Evolutionary conservation across 495 filamentous ascomycete species (phyloP).

Genomic region (Lophium mytilinum): DNA sequence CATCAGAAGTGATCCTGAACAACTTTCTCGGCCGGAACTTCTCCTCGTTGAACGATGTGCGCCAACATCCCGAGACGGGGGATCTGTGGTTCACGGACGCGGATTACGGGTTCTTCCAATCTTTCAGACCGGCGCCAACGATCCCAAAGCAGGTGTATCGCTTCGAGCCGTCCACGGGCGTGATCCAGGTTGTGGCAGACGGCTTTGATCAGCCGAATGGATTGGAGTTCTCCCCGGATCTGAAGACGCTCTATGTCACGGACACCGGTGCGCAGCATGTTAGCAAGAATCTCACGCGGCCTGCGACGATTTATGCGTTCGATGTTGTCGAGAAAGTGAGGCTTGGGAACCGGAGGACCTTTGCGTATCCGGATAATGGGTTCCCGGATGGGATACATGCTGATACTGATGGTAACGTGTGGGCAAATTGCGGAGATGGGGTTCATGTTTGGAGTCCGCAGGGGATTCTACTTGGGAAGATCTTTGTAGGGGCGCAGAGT

Average conservation of each 20-base stretch:
- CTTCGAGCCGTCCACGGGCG: slow-evolving; percentile 42
- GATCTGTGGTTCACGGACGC: slow-evolving; percentile 54
- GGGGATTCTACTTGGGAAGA: slow-evolving; percentile 18
- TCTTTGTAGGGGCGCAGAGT: slow-evolving; percentile 23
- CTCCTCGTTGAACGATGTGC: slow-evolving; percentile 27
- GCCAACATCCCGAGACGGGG: slow-evolving; percentile 34
- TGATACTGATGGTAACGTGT: slow-evolving; percentile 25
- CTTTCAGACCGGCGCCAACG: slow-evolving; percentile 38
- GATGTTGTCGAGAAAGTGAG: slow-evolving; percentile 25
- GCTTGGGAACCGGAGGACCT: slow-evolving; percentile 26
- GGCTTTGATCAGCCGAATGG: slow-evolving; percentile 36
- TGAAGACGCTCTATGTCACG: slow-evolving; percentile 38
- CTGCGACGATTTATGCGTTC: slow-evolving; percentile 32
- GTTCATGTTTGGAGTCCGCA: slow-evolving; percentile 27
- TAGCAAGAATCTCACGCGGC: slow-evolving; percentile 22
- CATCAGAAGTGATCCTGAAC: slow-evolving; percentile 20
- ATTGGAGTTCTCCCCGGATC: slow-evolving; percentile 39
- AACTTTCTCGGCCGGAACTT: slow-evolving; percentile 30
- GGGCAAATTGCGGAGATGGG: slow-evolving; percentile 23
- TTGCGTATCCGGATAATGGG: slow-evolving; percentile 30
- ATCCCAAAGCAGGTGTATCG: slow-evolving; percentile 47
- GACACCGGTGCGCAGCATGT: slow-evolving; percentile 36
- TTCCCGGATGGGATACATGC: slow-evolving; percentile 28
- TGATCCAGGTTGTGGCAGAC: slow-evolving; percentile 41
- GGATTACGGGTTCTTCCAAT: slow-evolving; percentile 40